Base-by-base conservation (phyloP, 306 rosid species). In the Neltuma alba region DNA sequence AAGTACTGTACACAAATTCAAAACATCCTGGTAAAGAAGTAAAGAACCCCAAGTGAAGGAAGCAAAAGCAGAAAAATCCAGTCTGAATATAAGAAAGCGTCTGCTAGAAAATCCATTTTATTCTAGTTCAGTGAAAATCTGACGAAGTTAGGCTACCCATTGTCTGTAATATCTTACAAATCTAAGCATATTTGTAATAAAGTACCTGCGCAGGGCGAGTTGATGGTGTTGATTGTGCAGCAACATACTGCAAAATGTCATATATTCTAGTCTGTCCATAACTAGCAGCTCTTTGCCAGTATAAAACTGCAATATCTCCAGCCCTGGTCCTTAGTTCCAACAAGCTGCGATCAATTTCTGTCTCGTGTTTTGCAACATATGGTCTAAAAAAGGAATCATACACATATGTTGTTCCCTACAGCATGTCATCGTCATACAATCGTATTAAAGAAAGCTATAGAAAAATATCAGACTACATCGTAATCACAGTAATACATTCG, bases 311-410 rank as follows among this genome's bases (percentile, higher is more conserved):
- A 72, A 83, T 41, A 88, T 93, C 97, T 52, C 92, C 95, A 4
- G 99, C 98, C 85, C 92, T 91, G 12, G 91, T 88, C 86, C 91
- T 90, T 41, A 95, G 81, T 81, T 93, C 99, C 89, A 89, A 77
- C 86, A 95, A 87, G 85, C 69, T 91, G 34, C 93, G 93, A 88
- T 95, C 99, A 69, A 95, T 95, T 42, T 91, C 97, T 52, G 91
- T 82, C 87, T 95, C 98, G 27, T 95, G 98, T 89, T 93, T 95
- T 2, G 98, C 89, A 69, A 95, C 89, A 80, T 91, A 95, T 54
- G 99, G 99, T 86, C 84, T 88, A 75, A 95, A 95, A 92, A 95
- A 95, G 75, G 97, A 90, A 81, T 95, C 94, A 57, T 95, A 95
- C 79, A 95, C 98, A 79, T 93, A 89, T 21, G 90, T 84, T 7